These are phyloP conservation scores for Neofusicoccum ribis DNA, from an alignment of 2,329 filamentous ascomycete species.

Conservation along the genomic window DNA sequence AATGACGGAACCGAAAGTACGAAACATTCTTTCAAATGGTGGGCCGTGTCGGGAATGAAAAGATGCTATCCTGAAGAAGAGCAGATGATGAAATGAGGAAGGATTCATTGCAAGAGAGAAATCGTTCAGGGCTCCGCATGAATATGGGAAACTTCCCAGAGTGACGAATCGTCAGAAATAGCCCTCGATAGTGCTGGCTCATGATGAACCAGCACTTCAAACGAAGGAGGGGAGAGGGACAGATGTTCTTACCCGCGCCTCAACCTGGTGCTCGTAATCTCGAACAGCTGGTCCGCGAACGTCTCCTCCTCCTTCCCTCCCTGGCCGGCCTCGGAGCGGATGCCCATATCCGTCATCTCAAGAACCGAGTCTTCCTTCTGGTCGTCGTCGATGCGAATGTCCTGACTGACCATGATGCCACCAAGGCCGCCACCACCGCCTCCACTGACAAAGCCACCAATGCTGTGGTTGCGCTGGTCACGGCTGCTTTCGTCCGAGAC, in stretches of 20 bases:
- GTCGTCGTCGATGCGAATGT: constrained; percentile 31
- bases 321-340: constrained; percentile 33
- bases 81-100: not conserved
- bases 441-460: not conserved
- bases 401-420: constrained; percentile 41
- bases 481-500: constrained; percentile 1
- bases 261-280: constrained; percentile 31
- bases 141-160: no score
- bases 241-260: not conserved
- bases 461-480: not conserved
- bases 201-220: no score
- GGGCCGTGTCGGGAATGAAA: no score
- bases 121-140: no score
- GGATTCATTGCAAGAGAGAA: no score
- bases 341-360: constrained; percentile 36
- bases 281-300: constrained; percentile 40
- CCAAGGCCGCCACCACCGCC: constrained; percentile 30
- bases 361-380: constrained; percentile 24
- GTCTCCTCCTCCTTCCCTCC: constrained; percentile 43
- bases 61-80: not conserved
- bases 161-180: no score
- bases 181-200: no score
- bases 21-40: no score
- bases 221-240: not conserved
- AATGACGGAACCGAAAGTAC: no score